Evolutionary conservation across 345 rosid species (phyloP), one percentile per base, ranked within the genome.

Genomic region (Limnanthes douglasii): DNA sequence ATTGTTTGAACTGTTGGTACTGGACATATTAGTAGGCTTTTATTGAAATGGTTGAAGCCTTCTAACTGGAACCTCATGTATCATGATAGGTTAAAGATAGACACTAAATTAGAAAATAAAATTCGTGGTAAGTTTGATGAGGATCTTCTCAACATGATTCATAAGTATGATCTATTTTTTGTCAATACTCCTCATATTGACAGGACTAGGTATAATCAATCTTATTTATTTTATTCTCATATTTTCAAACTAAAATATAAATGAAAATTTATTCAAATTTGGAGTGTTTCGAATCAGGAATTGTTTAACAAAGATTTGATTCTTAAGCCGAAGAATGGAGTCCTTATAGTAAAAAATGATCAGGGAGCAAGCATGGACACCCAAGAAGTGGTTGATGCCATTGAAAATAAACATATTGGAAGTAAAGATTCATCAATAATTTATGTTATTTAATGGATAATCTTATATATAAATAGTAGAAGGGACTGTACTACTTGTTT

Each of bases 321-420:
- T 52, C 66, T 75, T 9, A 88, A 83, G 59, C 5, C 79, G 78
- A 88, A 88, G 81, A 79, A 64, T 56, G 97, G 93, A 2, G 95
- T 79, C 24, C 46, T 73, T 22, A 72, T 88, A 29, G 95, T 88
- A 39, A 88, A 88, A 56, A 88, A 88, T 56, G 97, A 95, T 14
- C 70, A 95, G 48, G 97, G 86, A 54, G 93, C 97, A 28, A 79
- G 83, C 45, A 74, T 79, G 90, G 93, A 88, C 7, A 67, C 78
- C 5, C 84, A 83, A 48, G 92, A 93, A 3, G 93, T 88, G 50
- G 95, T 58, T 1, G 84, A 88, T 34, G 97, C 86, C 18, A 72
- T 72, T 38, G 48, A 75, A 17, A 82, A 73, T 38, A 93, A 93
- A 49, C 97, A 73, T 5, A 72, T 88, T 48, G 97, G 65, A 56